Evolutionary conservation across 208 protist species (phyloP), one percentile per base, ranked within the genome.

Genomic region (Leishmania arabica): DNA sequence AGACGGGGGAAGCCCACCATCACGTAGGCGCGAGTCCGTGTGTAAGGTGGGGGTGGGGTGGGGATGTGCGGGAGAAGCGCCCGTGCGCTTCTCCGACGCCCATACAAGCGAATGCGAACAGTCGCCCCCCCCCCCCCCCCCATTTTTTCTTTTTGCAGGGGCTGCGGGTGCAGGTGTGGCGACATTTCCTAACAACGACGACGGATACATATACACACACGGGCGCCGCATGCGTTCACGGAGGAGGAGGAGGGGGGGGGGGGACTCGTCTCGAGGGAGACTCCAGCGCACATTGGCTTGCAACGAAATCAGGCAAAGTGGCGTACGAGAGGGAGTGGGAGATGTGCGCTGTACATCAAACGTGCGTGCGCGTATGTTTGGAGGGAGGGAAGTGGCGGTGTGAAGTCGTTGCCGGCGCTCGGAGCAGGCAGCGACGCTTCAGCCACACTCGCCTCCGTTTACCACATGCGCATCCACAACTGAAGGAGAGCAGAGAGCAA

Each of bases 291-390:
- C 24, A 73, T 73, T 9, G 69, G 24, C 27, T 31, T 53, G 40
- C 27, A 51, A 73, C n/a, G 9, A 34, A 6, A n/a, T 51, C n/a
- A 24, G 45, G 11, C 5, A 5, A 40, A 37, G 40, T 3, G 68
- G 27, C 17, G 11, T 19, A 62, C 6, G 3, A 47, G 72, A 62
- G 72, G 19, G 15, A 31, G 19, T 24, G 15, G 40, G 51, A 58
- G 72, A 27, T 76, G 51, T 21, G 34, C 27, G 72, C 72, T 76
- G 72, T 76, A 62, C 47, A 76, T 76, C 31, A 76, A 54, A 62
- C 4, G 17, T 47, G 72, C 51, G 51, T 62, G 24, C n/a, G n/a
- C 24, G 72, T 42, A 7, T 42, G 64, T 1, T 17, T 45, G 64
- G 27, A 34, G 31, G 9, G 60, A 66, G n/a, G 60, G 19, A 31